phyloP scores from a whole-genome alignment of 148 eudicot species.

The Cornus florida region DNA sequence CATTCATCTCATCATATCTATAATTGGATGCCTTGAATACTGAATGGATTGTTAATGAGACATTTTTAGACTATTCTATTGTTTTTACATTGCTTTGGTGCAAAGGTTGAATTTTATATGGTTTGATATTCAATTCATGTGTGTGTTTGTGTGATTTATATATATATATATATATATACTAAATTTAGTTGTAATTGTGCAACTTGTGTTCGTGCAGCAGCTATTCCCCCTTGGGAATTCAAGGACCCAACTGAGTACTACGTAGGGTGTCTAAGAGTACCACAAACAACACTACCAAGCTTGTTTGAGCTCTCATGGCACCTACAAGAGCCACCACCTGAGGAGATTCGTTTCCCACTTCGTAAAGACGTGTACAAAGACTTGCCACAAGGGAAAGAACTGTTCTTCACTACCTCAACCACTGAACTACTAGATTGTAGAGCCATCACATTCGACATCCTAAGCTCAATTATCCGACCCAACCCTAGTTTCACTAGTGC shows the following conservation, averaged over 20 bases:
- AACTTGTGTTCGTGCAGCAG: constrained; percentile 28
- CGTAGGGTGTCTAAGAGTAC: constrained; percentile 52
- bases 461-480: constrained; percentile 57
- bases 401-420: constrained; percentile 51
- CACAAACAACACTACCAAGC: constrained; percentile 57
- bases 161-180: too few relatives aligned
- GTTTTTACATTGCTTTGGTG: neutral
- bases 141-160: neutral
- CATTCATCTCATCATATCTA: too few relatives aligned
- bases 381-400: constrained; percentile 72
- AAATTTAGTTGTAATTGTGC: neutral
- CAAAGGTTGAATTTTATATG: too few relatives aligned
- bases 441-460: constrained; percentile 52
- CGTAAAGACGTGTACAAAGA: constrained; percentile 64
- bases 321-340: constrained; percentile 73
- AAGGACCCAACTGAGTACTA: constrained; percentile 80
- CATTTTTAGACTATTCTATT: neutral
- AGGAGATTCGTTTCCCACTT: constrained; percentile 64
- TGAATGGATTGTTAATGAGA: too few relatives aligned
- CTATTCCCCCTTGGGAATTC: constrained; percentile 47
- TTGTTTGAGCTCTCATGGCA: constrained; percentile 73
- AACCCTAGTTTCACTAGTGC: constrained; percentile 39
- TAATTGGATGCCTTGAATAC: neutral
- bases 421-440: constrained; percentile 54
- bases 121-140: neutral